Evolutionary conservation across 2,329 filamentous ascomycete species (phyloP).

Genomic region (Zasmidium citrigriseum): DNA sequence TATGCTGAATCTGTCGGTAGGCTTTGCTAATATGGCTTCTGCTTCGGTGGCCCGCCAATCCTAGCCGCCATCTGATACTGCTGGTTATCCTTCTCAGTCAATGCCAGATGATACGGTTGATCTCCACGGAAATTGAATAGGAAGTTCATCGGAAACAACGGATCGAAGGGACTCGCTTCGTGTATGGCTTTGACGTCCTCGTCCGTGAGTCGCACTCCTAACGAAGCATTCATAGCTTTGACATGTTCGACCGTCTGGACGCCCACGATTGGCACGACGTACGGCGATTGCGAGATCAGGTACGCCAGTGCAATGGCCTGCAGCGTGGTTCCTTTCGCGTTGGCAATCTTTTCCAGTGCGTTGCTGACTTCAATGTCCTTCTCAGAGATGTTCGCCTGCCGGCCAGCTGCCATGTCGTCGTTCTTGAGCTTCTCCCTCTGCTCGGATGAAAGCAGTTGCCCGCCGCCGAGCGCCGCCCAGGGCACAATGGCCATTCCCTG

Average conservation of each 20-base stretch:
- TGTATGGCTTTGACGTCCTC: constrained; percentile 69
- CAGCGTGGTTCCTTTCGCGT: constrained; percentile 48
- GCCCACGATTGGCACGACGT: constrained; percentile 73
- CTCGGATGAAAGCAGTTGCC: background rate
- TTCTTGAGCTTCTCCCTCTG: background rate
- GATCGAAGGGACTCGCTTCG: constrained; percentile 59
- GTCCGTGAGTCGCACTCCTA: constrained; percentile 58
- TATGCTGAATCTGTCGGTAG: no score
- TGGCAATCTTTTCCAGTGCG: constrained; percentile 61
- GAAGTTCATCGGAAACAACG: constrained; percentile 67
- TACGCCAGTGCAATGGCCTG: constrained; percentile 61
- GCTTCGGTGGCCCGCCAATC: constrained; percentile 35
- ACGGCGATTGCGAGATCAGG: constrained; percentile 64
- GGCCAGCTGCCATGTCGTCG: background rate
- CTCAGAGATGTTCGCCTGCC: background rate
- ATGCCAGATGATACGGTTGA: constrained; percentile 4
- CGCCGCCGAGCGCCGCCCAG: constrained; percentile 52
- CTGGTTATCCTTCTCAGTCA: background rate
- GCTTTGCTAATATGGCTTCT: background rate
- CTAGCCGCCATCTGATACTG: constrained; percentile 5
- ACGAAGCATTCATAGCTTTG: constrained; percentile 67
- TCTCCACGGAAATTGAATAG: constrained; percentile 34
- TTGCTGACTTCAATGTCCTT: constrained; percentile 43
- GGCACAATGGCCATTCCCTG: constrained; percentile 61
- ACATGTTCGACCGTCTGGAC: constrained; percentile 69